Conservation (phyloP, 1,139 yeast genomes). For the Suhomyces kunorum region DNA sequence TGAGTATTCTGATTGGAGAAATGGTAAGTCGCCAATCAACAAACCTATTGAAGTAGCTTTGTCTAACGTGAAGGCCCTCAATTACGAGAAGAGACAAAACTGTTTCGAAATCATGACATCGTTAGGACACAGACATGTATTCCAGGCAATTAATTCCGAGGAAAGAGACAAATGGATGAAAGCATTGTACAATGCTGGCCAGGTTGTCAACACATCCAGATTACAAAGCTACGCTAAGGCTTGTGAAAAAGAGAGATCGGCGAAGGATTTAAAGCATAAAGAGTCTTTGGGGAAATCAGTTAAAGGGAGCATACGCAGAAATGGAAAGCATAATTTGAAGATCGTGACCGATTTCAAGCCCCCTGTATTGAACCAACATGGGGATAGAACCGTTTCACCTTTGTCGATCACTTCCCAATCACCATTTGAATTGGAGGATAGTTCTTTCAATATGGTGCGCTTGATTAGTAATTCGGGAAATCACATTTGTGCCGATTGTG, state of each 20-base stretch:
- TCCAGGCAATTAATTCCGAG: conserved; percentile 72
- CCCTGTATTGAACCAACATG: conserved; percentile 9
- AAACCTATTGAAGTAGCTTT: conserved; percentile 74
- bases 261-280: not conserved
- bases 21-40: conserved; percentile 62
- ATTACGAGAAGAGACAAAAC: conserved; percentile 48
- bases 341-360: conserved; percentile 9
- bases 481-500: conserved; percentile 77
- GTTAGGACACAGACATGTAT: conserved; percentile 64
- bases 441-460: conserved; percentile 47
- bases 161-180: conserved; percentile 74
- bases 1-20: conserved; percentile 84
- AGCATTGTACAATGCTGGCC: conserved; percentile 55
- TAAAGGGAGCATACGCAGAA: not conserved
- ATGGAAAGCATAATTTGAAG: conserved; percentile 8
- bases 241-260: not conserved
- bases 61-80: conserved; percentile 61
- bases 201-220: conserved; percentile 35
- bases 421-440: conserved; percentile 24
- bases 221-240: conserved; percentile 14
- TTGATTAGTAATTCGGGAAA: conserved; percentile 56
- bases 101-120: conserved; percentile 83
- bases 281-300: not conserved
- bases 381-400: conserved; percentile 32
- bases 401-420: conserved; percentile 33